phyloP scores from a whole-genome alignment of 1,284 basidiomycete species.

The Ganoderma meredithae region DNA sequence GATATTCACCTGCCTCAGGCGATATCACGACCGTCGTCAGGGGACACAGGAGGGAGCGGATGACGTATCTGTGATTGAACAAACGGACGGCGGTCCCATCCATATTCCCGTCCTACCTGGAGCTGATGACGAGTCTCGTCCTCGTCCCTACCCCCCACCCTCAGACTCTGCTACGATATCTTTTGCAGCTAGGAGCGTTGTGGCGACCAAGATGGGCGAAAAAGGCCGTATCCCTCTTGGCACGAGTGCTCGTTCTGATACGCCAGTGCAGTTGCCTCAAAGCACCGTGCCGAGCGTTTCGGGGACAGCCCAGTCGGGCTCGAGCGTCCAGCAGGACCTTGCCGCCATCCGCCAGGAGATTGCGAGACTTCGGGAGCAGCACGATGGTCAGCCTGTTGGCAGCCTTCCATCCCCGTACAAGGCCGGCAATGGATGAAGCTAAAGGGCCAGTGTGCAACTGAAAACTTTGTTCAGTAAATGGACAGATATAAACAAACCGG shows the following conservation, averaged over 20 bases:
- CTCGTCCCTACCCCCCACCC: background rate
- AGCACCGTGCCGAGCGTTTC: background rate
- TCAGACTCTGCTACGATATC: background rate
- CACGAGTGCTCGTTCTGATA: background rate
- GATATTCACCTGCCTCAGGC: background rate
- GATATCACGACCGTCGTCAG: background rate
- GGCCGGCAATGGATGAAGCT: no score
- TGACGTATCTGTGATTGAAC: background rate
- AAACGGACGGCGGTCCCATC: background rate
- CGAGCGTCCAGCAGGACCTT: background rate
- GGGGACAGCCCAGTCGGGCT: background rate
- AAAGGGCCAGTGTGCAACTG: no score
- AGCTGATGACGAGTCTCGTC: background rate
- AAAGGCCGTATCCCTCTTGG: background rate
- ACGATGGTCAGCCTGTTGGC: background rate
- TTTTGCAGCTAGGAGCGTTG: background rate
- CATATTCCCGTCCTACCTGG: background rate
- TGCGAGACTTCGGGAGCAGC: constrained; percentile 2
- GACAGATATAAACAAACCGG: no score
- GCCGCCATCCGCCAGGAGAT: background rate
- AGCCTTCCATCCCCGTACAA: background rate
- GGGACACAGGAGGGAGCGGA: background rate
- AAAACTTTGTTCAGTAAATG: no score
- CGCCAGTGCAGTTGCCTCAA: background rate
- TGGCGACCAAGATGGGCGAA: background rate